phyloP scores from a whole-genome alignment of 805 yeast species.

The Cyberlindnera maclurae region DNA sequence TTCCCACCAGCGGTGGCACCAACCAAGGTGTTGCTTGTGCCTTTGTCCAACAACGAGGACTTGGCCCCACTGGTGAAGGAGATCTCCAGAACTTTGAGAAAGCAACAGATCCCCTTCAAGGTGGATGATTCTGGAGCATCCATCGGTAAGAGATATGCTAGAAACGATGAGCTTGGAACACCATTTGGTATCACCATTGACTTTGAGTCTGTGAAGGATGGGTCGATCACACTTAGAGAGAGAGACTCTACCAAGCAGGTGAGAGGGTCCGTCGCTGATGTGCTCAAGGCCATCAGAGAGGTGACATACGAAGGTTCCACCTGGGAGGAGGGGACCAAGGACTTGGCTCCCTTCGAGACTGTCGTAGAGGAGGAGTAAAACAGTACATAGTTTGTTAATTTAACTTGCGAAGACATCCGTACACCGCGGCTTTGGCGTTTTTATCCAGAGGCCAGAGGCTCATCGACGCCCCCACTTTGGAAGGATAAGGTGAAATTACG shows the following conservation, averaged over 20 bases:
- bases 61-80: conserved; percentile 68
- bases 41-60: conserved; percentile 78
- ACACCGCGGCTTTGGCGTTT: not conserved
- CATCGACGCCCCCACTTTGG: no score
- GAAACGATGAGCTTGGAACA: conserved; percentile 97
- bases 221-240: conserved; percentile 89
- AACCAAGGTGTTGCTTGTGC: conserved; percentile 92
- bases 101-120: conserved; percentile 84
- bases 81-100: conserved; percentile 66
- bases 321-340: conserved; percentile 83
- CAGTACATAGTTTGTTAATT: not conserved
- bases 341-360: conserved; percentile 65
- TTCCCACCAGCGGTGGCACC: conserved; percentile 97
- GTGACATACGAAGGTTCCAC: conserved; percentile 67
- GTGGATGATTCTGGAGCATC: conserved; percentile 96
- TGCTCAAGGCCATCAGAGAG: conserved; percentile 64
- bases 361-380: conserved; percentile 31
- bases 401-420: not conserved
- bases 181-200: conserved; percentile 98
- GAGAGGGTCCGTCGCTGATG: conserved; percentile 77
- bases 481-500: no score
- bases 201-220: conserved; percentile 84
- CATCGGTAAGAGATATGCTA: conserved; percentile 95
- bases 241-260: conserved; percentile 96
- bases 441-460: no score